Percentiles rank a stretch among this genome's conserved stretches.
Conservation (phyloP, 768 basidiomycete genomes). For the Mycena pura region DNA sequence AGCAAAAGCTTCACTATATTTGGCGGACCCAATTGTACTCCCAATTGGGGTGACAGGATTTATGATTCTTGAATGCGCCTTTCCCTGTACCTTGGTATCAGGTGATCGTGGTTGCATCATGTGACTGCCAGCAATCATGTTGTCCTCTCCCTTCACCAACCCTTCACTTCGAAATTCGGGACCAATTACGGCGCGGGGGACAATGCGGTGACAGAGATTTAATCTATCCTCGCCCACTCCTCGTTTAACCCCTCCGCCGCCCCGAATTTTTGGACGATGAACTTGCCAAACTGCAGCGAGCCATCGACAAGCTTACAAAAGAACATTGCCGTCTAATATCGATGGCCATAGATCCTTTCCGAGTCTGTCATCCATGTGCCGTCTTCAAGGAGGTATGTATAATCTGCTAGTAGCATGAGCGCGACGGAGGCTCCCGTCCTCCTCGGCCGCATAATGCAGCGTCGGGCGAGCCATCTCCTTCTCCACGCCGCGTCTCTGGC, state of each 20-base stretch:
- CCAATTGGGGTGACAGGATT: too few species aligned
- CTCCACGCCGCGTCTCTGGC: conserved; percentile 17
- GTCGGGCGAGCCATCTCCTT: conserved; percentile 11
- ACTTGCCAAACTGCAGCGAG: background rate
- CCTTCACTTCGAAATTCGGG: background rate
- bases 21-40: too few species aligned
- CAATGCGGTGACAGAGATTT: background rate
- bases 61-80: too few species aligned
- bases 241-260: background rate
- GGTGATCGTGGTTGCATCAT: too few species aligned
- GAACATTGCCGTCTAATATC: background rate
- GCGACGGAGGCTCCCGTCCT: conserved; percentile 13
- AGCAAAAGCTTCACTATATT: too few species aligned
- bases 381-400: background rate
- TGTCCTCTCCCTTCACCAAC: conserved; percentile 15
- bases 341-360: conserved; percentile 1
- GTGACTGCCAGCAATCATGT: too few species aligned
- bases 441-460: conserved; percentile 20
- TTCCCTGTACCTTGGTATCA: too few species aligned
- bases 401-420: conserved; percentile 11
- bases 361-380: background rate
- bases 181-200: conserved; percentile 10
- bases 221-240: background rate
- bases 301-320: background rate
- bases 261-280: background rate